Evolutionary conservation across 2,329 filamentous ascomycete genomes (phyloP), one percentile per base, ranked within the genome.

Genomic region (Fusarium zealandicum): DNA sequence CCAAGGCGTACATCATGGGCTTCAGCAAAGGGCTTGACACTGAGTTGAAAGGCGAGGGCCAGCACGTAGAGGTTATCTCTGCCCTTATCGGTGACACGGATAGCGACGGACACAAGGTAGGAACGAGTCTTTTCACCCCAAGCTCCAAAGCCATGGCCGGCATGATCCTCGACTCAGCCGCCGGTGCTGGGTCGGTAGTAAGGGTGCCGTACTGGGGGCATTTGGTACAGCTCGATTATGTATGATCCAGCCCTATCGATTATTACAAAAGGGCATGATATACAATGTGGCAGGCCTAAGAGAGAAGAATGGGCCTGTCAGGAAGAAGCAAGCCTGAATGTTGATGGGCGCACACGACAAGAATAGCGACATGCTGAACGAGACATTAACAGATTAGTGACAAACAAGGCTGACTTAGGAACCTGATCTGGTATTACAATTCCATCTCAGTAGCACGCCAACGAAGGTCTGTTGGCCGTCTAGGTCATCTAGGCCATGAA

Each of bases 21-120:
- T 47, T 47, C 33, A 47, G 44, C 44, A 47, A 47, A 16, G 44
- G 33, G 7, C 44, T 47, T 2, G 33, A 39, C 18, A 47, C 44
- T 1, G 44, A 47, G 5, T 28, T 47, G 25, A 47, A 39, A 1
- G 35, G 44, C 13, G 44, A 48, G 8, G 35, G 44, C 20, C 13
- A 48, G 4, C 17, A 48, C 18, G 44, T 48, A 5, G 44, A 48
- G 20, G 35, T 40, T 5, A 40, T 40, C 8, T 48, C 44, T 40
- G 16, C 25, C 10, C 35, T 48, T 16, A 48, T 48, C 17, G 44
- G 44, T 11, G 35, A 48, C 27, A 48, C 35, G 6, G 35, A 48
- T 22, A 40, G 35, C 12, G 44, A 48, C 22, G 44, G 44, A 4
- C 44, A 48, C 32, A 39, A 47, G n/a, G 44, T 47, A 11, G 44